Base-by-base conservation (phyloP, 495 filamentous ascomycete genomes). In the Aspergillus kassunensis region DNA sequence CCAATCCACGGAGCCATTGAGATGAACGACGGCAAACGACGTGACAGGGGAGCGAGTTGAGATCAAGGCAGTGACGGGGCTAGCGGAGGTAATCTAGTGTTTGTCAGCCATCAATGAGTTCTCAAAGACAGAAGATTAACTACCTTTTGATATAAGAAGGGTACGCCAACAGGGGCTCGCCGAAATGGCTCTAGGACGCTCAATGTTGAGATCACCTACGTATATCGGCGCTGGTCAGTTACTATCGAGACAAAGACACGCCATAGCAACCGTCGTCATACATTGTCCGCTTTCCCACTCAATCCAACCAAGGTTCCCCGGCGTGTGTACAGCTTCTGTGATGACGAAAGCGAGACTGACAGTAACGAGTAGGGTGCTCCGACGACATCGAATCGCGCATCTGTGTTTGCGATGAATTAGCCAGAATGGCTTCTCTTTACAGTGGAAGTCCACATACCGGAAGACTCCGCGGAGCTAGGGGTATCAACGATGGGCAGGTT, bases 1-100 rank as follows among this genome's bases (percentile, higher is more conserved):
- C 93, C 95, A 98, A 72, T 98, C 93, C 51, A 87, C 80, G n/a
- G 90, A 89, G 24, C 93, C 93, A 76, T 98, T 89, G 30, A 98
- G 81, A 60, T 91, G 83, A 15, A 98, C 76, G 15, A 95, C 82
- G 16, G 84, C 82, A 59, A 98, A 91, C 8, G 90, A 91, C 0
- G 91, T 90, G 41, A 81, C 78, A 6, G 87, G 82, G 2, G 89
- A 88, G 65, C 89, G 93, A 25, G 91, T 89, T 19, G 89, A 87
- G 47, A 98, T 84, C 51, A 97, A 73, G 27, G 89, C 88, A 6
- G 85, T 91, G 53, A 96, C 81, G 2, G 92, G 91, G 36, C 79
- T 88, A 2, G 91, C 88, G 1, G 91, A 93, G 46, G 87, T 82
- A 49, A 96, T 81, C 77, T 88, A 46, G 16, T 60, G 0, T 10